A percentile compares a stretch with the other conserved stretches of the same genome.
Evolutionary conservation across 805 yeast species (phyloP).

Genomic region (Metschnikowia similis): DNA sequence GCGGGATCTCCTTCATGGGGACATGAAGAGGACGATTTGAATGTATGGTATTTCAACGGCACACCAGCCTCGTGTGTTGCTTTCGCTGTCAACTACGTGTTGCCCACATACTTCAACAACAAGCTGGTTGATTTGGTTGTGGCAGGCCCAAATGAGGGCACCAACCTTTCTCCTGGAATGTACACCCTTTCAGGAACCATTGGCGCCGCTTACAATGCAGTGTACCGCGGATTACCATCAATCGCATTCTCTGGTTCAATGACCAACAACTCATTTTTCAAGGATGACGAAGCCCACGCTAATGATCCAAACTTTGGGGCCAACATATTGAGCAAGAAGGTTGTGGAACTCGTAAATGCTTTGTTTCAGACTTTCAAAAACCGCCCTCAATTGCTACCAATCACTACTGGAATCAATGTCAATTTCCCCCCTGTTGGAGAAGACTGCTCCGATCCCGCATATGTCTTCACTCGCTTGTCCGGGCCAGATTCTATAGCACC

Average conservation of each 20-base stretch:
- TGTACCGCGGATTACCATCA: conserved; percentile 24
- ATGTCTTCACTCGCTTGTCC: conserved; percentile 42
- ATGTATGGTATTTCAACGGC: conserved; percentile 29
- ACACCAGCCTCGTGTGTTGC: conserved; percentile 26
- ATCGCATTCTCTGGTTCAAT: conserved; percentile 26
- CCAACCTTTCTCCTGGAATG: conserved; percentile 25
- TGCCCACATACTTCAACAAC: conserved; percentile 20
- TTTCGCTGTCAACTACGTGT: conserved; percentile 24
- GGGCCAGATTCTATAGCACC: conserved; percentile 35
- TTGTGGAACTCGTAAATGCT: conserved; percentile 21
- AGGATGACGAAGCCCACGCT: conserved; percentile 18
- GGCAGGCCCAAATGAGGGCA: conserved; percentile 29
- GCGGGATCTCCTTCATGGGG: conserved; percentile 55
- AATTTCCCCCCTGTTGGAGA: conserved; percentile 23
- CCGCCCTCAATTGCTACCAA: conserved; percentile 18
- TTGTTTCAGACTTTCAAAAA: conserved; percentile 16
- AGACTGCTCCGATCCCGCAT: conserved; percentile 40
- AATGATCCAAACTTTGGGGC: conserved; percentile 19
- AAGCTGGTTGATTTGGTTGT: conserved; percentile 23
- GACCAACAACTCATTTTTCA: conserved; percentile 24
- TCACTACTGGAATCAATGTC: conserved; percentile 22
- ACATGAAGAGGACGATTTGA: conserved; percentile 37
- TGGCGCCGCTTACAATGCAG: conserved; percentile 23
- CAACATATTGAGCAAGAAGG: conserved; percentile 24
- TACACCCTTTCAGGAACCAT: conserved; percentile 27